Evolutionary conservation across 495 filamentous ascomycete species (phyloP), one percentile per base, ranked within the genome.

Genomic region (Annulohypoxylon nitens): DNA sequence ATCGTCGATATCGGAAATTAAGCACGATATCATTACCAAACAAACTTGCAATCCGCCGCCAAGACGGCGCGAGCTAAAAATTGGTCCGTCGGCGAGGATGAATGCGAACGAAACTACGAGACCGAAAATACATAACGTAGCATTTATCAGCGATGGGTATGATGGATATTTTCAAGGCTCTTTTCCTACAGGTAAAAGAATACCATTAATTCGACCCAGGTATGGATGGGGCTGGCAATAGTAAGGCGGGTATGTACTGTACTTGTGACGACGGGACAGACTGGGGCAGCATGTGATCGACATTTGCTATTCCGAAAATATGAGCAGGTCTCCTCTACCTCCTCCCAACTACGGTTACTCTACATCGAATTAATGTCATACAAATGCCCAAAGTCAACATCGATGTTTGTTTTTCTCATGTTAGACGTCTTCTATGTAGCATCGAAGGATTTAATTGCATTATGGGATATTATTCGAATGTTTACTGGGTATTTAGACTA

Each of bases 1-100:
- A 58, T 59, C 11, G 25, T 69, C 55, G 34, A 47, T 51, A 69
- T 74, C 65, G 71, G 66, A 69, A 60, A 69, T 74, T 66, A 64
- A 57, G 55, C 20, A 66, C 14, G 45, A 47, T 74, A 74, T 74
- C 71, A 69, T 48, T 25, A 41, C 61, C 54, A 55, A 61, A 57
- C 55, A 64, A 68, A 66, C 61, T 58, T 26, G 54, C 37, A 69
- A 69, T 64, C 20, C 39, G 26, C 55, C 33, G 65, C 65, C 61
- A 69, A 73, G 71, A 58, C 34, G 34, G 12, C 36, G 37, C 64
- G 53, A 43, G 60, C 20, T 26, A 54, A 39, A 62, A 64, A 10
- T 55, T 59, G 20, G 16, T 33, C 30, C 25, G 58, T 57, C 48
- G 53, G 59, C 25, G 43, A 57, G 33, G 50, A 34, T 45, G 41